Evolutionary conservation across 495 filamentous ascomycete species (phyloP), one percentile per base, ranked within the genome.

Genomic region (Neurospora tetrasperma): DNA sequence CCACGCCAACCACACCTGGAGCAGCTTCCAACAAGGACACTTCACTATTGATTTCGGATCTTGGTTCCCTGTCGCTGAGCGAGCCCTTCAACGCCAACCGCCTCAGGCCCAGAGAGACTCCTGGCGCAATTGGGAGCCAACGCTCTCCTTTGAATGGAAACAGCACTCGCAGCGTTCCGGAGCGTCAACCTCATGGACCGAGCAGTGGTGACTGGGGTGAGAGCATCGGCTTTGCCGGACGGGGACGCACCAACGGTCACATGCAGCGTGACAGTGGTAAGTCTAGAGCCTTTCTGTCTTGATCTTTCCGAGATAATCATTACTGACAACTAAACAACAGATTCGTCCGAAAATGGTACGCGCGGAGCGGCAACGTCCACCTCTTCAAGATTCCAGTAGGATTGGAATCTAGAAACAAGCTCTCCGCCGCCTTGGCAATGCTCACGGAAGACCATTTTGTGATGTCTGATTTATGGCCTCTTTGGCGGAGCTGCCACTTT

Each of bases 101-200:
- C 71, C 74, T 81, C 71, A 73, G 81, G 69, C 78, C 79, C 27
- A 75, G 85, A 73, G 80, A 84, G 59, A 80, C 84, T 18, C 82
- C 92, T 40, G 94, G 93, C 2, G 89, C 93, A 46, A 97, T 96
- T 78, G 93, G 94, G 74, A 94, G 94, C 81, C 94, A 97, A 79
- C 89, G 94, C 74, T 89, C 92, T 35, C 86, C 89, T 73, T 86
- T 89, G 76, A 91, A 89, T 78, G 85, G 89, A 66, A 84, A 83
- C 76, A 86, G 86, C 74, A 86, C 87, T 70, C 88, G 90, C 73
- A 90, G 90, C 79, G 87, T 90, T 73, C 92, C 93, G 69, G 89
- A 94, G 74, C 87, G 94, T 74, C 93, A 97, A 81, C 93, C 94
- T 69, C 89, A 91, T 76, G 93, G 93, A 44, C 93, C 94, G 41